phyloP scores from a whole-genome alignment of 2,329 filamentous ascomycete genomes.

The Penicillium sp. region DNA sequence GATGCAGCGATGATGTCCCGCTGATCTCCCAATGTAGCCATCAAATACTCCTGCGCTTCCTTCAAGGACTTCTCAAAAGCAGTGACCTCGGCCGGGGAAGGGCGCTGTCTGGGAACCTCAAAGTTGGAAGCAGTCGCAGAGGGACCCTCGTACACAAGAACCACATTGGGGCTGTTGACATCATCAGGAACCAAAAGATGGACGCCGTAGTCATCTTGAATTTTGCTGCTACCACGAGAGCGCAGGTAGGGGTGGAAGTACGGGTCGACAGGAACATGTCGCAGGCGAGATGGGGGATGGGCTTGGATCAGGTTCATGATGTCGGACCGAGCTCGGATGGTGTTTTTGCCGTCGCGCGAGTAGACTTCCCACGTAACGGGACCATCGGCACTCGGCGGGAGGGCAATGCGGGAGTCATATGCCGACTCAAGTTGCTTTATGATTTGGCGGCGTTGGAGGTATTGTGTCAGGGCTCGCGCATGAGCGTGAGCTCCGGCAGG shows the following conservation, averaged over 20 bases:
- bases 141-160: slow-evolving; percentile 49
- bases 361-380: slow-evolving; percentile 82
- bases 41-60: slow-evolving; percentile 54
- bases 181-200: slow-evolving; percentile 46
- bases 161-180: slow-evolving; percentile 39
- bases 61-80: slow-evolving; percentile 54
- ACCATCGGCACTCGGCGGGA: slow-evolving; percentile 60
- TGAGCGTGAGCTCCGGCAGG: slow-evolving; percentile 68
- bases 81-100: slow-evolving; percentile 50
- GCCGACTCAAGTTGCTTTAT: slow-evolving; percentile 74
- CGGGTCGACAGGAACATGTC: slow-evolving; percentile 43
- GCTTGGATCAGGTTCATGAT: slow-evolving; percentile 47
- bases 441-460: slow-evolving; percentile 74
- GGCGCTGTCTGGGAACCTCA: slow-evolving; percentile 51
- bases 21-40: slow-evolving; percentile 50
- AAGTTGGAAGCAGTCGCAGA: slow-evolving; percentile 44
- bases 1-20: slow-evolving; percentile 51
- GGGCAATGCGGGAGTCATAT: slow-evolving; percentile 82
- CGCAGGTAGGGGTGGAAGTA: slow-evolving; percentile 47
- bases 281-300: slow-evolving; percentile 43
- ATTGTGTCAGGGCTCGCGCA: slow-evolving; percentile 79
- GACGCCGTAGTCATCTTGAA: slow-evolving; percentile 44
- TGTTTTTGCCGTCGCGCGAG: slow-evolving; percentile 76
- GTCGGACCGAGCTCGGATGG: slow-evolving; percentile 46
- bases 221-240: slow-evolving; percentile 33